Evolutionary conservation across 2,329 filamentous ascomycete species (phyloP), one percentile per base, ranked within the genome.

Genomic region (Byssoonygena ceratinophila): DNA sequence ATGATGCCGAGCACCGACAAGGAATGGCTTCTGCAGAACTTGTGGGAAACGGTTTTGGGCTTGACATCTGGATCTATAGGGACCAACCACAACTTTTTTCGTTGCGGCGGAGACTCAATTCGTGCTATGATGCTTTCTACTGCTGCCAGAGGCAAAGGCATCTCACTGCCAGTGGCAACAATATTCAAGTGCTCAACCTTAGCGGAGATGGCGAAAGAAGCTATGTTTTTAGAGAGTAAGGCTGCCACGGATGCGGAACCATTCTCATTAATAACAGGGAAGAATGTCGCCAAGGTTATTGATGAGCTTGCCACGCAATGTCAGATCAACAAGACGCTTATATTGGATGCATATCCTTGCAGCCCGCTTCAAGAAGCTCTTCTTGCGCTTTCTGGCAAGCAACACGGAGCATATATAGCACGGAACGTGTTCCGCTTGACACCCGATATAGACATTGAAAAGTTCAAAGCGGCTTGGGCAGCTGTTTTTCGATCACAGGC

Each of bases 381-480:
- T 2, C 53, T 71, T 34, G 65, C 69, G 1, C 59, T 71, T 25
- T 66, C 67, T 0, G 59, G 63, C 25, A 65, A 64, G 55, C 59
- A 66, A 34, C 59, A 62, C 6, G 66, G 64, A 14, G 64, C 67
- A 2, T 72, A 73, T 47, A 61, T 69, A 23, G 64, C 63, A 2
- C 66, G 68, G 36, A 63, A 66, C 31, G 54, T 68, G 1, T 58
- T 66, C 7, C 53, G 56, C 3, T 59, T 72, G 1, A 57, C 60
- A 0, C 22, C 36, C 6, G 41, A 59, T 1, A 52, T 68, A 2
- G 61, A 69, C 34, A 31, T 68, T 9, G 56, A 51, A 5, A 63
- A 62, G 20, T 67, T 71, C 59, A 67, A 64, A 47, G 50, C 58
- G 8, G 66, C 70, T 1, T 73, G 69, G 68, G 59, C 68, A 36